phyloP scores from a whole-genome alignment of 768 basidiomycete genomes.

The Coprinellus micaceus region DNA sequence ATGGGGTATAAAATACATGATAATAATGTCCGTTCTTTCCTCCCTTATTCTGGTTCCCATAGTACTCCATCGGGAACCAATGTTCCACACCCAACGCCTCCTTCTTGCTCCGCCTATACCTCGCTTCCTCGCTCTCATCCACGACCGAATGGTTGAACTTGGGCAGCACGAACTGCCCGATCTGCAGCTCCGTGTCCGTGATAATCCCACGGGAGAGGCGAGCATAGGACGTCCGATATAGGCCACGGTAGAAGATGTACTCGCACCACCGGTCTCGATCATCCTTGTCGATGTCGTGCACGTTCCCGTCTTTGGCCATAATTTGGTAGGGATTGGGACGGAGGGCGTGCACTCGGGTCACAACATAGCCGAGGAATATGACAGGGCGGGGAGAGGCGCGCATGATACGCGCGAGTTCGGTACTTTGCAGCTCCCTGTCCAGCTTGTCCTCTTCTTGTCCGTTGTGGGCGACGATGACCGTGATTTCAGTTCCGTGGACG shows the following conservation, averaged over 20 bases:
- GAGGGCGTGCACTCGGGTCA: too few relatives aligned
- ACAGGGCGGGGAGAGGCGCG: slow-evolving; percentile 67
- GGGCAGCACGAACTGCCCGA: slow-evolving; percentile 81
- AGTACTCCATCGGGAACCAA: slow-evolving; percentile 77
- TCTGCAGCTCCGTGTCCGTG: slow-evolving; percentile 88
- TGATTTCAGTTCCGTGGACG: slow-evolving; percentile 71
- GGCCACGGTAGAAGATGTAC: slow-evolving; percentile 81
- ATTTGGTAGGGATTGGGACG: slow-evolving; percentile 76
- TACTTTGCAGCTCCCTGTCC: slow-evolving; percentile 85
- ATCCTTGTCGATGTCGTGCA: slow-evolving; percentile 76
- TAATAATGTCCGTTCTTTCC: slow-evolving; percentile 72
- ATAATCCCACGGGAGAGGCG: slow-evolving; percentile 78
- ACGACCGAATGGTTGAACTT: slow-evolving; percentile 47
- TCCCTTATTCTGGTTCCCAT: slow-evolving; percentile 46
- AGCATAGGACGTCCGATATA: slow-evolving; percentile 79
- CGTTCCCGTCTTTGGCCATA: slow-evolving; percentile 68
- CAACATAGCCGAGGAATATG: slow-evolving; percentile 80
- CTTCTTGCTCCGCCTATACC: slow-evolving; percentile 66
- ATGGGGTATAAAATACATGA: slow-evolving; percentile 63
- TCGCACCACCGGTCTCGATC: slow-evolving; percentile 82
- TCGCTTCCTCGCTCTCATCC: slow-evolving; percentile 57
- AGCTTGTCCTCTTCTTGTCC: slow-evolving; percentile 90
- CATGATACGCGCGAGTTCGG: slow-evolving; percentile 78
- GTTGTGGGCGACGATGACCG: slow-evolving; percentile 87
- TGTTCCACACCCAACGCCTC: slow-evolving; percentile 62